Evolutionary conservation across 768 basidiomycete genomes (phyloP), one percentile per base, ranked within the genome.

Genomic region (Boletus insuetus): DNA sequence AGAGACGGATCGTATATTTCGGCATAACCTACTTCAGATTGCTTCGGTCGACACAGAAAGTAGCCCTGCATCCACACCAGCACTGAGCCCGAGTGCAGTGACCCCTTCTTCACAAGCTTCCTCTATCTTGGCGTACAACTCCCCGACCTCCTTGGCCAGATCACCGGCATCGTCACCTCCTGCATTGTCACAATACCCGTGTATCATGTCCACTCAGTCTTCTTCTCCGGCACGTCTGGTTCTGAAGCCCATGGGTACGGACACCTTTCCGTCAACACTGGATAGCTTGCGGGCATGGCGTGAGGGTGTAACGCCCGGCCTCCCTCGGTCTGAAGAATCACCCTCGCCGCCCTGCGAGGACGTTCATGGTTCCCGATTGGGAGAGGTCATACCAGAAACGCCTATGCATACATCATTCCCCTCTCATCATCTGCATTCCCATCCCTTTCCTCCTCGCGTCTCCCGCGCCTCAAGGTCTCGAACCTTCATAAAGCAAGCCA

Each of bases 1-100:
- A 20, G 69, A 71, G 43, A 69, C 67, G 7, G 69, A 73, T 51
- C 65, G 62, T 48, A 58, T 71, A 46, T 73, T 71, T 54, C 67
- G 61, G 32, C 51, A 56, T 5, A 65, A 65, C 54, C 52, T 62
- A 6, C 60, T 56, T 31, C 61, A 53, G 16, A 53, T 59, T 16
- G 38, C 46, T 42, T 61, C 29, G 35, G 17, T 39, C 8, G 61
- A 59, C 49, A 56, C 63, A 24, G 59, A 60, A 11, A 64, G 54
- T 43, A 64, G 64, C 44, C 62, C 64, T 12, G 54, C 55, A 32
- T 69, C 68, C 40, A 66, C 68, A 8, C 65, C 59, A 24, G 63
- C 58, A 19, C 49, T 67, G 41, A 65, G 61, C 32, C 62, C 51
- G 22, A 69, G 69, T 39, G 57, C 49, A 8, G 31, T 54, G 10